These are phyloP conservation scores for Astrocystis sublimbata DNA, from an alignment of 495 filamentous ascomycete genomes.

Conservation along the genomic window DNA sequence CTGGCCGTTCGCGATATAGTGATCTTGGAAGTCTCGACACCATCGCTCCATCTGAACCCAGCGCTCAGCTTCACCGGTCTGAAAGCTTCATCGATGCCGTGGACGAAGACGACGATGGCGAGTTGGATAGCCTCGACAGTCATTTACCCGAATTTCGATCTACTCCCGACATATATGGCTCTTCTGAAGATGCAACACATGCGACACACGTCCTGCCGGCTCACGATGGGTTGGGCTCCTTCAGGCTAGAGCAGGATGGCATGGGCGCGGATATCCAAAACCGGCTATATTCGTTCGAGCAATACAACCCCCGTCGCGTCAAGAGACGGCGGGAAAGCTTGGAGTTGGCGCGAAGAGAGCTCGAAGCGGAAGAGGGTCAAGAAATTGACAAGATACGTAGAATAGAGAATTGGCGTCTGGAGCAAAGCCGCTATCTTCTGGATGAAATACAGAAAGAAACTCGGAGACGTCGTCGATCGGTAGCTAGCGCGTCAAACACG, in stretches of 20 bases:
- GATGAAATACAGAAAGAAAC: slow-evolving; percentile 90
- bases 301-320: slow-evolving; percentile 71
- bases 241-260: slow-evolving; percentile 51
- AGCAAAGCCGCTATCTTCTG: slow-evolving; percentile 81
- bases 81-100: slow-evolving; percentile 46
- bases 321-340: slow-evolving; percentile 66
- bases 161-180: slow-evolving; percentile 55
- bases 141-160: slow-evolving; percentile 81
- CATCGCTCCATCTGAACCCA: slow-evolving; percentile 50
- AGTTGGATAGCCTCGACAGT: slow-evolving; percentile 89
- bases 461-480: slow-evolving; percentile 56
- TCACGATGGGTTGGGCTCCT: slow-evolving; percentile 90
- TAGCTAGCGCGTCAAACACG: slow-evolving; percentile 22
- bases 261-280: slow-evolving; percentile 62
- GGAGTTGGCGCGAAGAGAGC: slow-evolving; percentile 49
- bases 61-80: slow-evolving; percentile 41
- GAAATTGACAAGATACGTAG: slow-evolving; percentile 71
- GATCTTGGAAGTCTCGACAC: slow-evolving; percentile 84
- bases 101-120: slow-evolving; percentile 68
- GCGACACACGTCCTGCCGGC: slow-evolving; percentile 70
- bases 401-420: slow-evolving; percentile 89
- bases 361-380: slow-evolving; percentile 60
- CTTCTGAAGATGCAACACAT: slow-evolving; percentile 38
- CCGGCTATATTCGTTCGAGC: slow-evolving; percentile 82
- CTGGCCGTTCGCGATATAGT: slow-evolving; percentile 72